Evolutionary conservation across 2,329 filamentous ascomycete species (phyloP).

Genomic region (Trichoderma koningiopsis): DNA sequence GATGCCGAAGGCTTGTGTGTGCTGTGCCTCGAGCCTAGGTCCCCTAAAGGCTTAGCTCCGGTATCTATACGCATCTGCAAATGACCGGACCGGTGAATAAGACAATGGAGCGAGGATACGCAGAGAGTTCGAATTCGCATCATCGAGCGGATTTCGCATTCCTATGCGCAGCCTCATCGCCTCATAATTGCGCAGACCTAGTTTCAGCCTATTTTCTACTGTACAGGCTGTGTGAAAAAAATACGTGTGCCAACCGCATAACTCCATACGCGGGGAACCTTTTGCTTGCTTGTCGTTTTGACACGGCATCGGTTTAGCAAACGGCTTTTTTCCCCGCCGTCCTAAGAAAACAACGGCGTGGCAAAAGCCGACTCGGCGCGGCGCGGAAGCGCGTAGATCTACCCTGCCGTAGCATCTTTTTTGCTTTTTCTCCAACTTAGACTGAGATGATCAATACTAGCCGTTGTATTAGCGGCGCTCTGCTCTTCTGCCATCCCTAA

Average conservation of each 20-base stretch:
- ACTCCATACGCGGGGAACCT: slow-evolving; percentile 1
- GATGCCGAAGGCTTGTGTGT: slow-evolving; percentile 14
- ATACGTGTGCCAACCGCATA: neutral
- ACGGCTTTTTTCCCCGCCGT: neutral
- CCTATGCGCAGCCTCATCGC: neutral
- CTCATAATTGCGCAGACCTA: neutral
- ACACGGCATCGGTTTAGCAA: slow-evolving; percentile 1
- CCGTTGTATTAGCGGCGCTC: neutral
- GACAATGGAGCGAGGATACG: neutral
- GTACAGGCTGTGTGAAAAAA: neutral
- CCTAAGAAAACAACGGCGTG: slow-evolving; percentile 9
- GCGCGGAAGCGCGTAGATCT: slow-evolving; percentile 19
- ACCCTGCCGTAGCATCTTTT: neutral
- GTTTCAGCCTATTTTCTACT: neutral
- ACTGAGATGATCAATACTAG: neutral
- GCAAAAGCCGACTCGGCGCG: slow-evolving; percentile 15
- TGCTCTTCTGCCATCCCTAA: neutral
- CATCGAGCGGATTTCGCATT: neutral
- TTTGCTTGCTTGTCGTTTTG: neutral
- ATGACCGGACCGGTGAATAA: neutral
- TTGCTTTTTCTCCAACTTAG: neutral
- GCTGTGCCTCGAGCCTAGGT: neutral
- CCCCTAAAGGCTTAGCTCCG: neutral
- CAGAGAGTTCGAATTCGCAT: neutral
- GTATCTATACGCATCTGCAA: neutral